Conservation (phyloP, 148 eudicot genomes). For the Vaccinium darrowii region DNA sequence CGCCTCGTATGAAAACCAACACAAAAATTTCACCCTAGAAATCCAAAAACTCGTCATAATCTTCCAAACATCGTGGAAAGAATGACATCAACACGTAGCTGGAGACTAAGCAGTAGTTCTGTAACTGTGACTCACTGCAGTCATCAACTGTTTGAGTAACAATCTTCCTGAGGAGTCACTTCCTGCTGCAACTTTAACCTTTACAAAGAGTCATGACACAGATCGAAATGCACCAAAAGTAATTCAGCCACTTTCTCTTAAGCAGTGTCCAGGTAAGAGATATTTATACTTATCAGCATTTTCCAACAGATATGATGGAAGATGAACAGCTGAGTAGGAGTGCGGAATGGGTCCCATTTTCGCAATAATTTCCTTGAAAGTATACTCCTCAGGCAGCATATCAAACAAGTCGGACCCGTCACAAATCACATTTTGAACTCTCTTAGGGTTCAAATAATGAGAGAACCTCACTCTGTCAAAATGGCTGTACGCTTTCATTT, state of each 20-base stretch:
- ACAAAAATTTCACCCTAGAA: slow-evolving; percentile 35
- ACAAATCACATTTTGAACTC: slow-evolving; percentile 48
- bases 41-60: slow-evolving; percentile 28
- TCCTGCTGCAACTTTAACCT: slow-evolving; percentile 19
- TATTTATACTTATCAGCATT: slow-evolving; percentile 40
- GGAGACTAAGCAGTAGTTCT: slow-evolving; percentile 6
- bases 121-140: slow-evolving; percentile 15
- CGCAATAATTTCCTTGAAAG: slow-evolving; percentile 45
- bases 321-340: slow-evolving; percentile 52
- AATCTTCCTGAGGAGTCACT: slow-evolving; percentile 12
- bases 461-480: slow-evolving; percentile 43
- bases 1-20: slow-evolving; percentile 33
- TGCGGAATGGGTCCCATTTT: slow-evolving; percentile 50
- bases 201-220: slow-evolving; percentile 4
- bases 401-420: slow-evolving; percentile 47
- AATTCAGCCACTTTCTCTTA: slow-evolving; percentile 42
- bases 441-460: slow-evolving; percentile 36
- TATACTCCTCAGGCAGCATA: slow-evolving; percentile 50
- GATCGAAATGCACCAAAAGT: not conserved
- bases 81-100: slow-evolving; percentile 20
- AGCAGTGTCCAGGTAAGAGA: slow-evolving; percentile 47
- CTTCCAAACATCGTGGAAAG: slow-evolving; percentile 23
- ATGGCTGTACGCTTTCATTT: slow-evolving; percentile 57
- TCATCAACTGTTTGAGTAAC: slow-evolving; percentile 22
- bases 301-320: slow-evolving; percentile 42